Percentiles rank a stretch among this genome's conserved stretches.
Evolutionary conservation across 2,329 filamentous ascomycete genomes (phyloP).

Genomic region (Aspergillus sp.): DNA sequence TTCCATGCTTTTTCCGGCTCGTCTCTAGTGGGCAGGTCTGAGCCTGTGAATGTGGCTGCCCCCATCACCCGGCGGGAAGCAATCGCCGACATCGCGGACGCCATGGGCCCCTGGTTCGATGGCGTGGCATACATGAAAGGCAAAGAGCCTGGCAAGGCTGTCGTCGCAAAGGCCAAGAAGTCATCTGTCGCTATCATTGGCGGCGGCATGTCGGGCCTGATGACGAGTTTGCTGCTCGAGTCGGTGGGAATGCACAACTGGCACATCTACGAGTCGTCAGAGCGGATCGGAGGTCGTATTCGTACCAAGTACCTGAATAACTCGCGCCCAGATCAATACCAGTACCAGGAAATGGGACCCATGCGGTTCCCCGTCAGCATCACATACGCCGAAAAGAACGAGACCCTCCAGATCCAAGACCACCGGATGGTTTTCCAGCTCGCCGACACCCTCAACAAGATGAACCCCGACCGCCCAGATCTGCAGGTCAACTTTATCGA

Average conservation of each 20-base stretch:
- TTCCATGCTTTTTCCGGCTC: conserved; percentile 33
- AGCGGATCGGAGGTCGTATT: conserved; percentile 44
- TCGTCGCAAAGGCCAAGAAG: conserved; percentile 30
- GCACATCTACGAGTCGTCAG: conserved; percentile 45
- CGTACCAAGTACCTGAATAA: conserved; percentile 44
- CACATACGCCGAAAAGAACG: conserved; percentile 40
- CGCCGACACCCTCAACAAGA: conserved; percentile 38
- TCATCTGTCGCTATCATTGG: conserved; percentile 36
- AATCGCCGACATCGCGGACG: conserved; percentile 34
- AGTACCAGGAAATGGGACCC: conserved; percentile 44
- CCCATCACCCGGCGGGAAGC: conserved; percentile 20
- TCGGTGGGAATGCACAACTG: conserved; percentile 46
- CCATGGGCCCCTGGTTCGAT: conserved; percentile 41
- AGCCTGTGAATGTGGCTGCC: conserved; percentile 17
- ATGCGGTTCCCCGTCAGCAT: conserved; percentile 45
- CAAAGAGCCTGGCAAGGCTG: conserved; percentile 23
- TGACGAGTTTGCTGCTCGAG: conserved; percentile 42
- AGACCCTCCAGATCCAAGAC: conserved; percentile 42
- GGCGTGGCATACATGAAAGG: conserved; percentile 36
- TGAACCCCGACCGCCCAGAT: conserved; percentile 36
- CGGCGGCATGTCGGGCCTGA: conserved; percentile 34
- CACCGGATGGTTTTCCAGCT: conserved; percentile 46
- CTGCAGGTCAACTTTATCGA: conserved; percentile 43
- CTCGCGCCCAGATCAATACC: conserved; percentile 33
- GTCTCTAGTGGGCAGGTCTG: conserved; percentile 18